These are phyloP conservation scores for Pezicula radicicola DNA, from an alignment of 2,329 filamentous ascomycete genomes.

Conservation along the genomic window DNA sequence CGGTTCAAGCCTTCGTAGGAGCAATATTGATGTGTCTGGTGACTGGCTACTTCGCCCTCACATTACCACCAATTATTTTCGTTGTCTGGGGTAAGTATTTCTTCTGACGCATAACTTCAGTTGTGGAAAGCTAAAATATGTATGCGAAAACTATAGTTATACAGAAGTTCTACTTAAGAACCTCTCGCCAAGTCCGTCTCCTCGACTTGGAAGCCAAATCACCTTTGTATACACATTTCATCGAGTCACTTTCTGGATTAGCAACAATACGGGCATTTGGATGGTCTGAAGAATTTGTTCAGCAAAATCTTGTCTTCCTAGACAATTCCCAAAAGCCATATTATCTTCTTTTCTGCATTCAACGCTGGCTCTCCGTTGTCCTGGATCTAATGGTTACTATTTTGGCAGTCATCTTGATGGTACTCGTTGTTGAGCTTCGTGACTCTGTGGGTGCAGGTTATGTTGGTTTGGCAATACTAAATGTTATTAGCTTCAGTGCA, in stretches of 20 bases:
- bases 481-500: slow-evolving; percentile 24
- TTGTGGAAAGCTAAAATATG: not conserved
- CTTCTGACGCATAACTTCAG: not conserved
- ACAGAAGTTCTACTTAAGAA: slow-evolving; percentile 41
- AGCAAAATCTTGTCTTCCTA: slow-evolving; percentile 40
- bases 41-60: slow-evolving; percentile 36
- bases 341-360: slow-evolving; percentile 55
- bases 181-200: slow-evolving; percentile 42
- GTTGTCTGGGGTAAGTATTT: not conserved
- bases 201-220: slow-evolving; percentile 38
- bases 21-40: slow-evolving; percentile 30
- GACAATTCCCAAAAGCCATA: slow-evolving; percentile 54
- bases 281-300: slow-evolving; percentile 28
- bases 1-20: slow-evolving; percentile 36
- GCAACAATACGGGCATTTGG: slow-evolving; percentile 41
- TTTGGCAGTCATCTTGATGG: slow-evolving; percentile 29
- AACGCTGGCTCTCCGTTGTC: slow-evolving; percentile 53
- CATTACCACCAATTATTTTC: slow-evolving; percentile 35
- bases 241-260: slow-evolving; percentile 38
- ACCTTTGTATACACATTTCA: slow-evolving; percentile 41
- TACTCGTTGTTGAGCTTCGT: slow-evolving; percentile 30
- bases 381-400: slow-evolving; percentile 19
- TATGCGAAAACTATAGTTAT: not conserved
- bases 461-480: slow-evolving; percentile 27
- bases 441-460: slow-evolving; percentile 21